Conservation (phyloP, 2,329 filamentous ascomycete genomes). For the Fusarium setosum region DNA sequence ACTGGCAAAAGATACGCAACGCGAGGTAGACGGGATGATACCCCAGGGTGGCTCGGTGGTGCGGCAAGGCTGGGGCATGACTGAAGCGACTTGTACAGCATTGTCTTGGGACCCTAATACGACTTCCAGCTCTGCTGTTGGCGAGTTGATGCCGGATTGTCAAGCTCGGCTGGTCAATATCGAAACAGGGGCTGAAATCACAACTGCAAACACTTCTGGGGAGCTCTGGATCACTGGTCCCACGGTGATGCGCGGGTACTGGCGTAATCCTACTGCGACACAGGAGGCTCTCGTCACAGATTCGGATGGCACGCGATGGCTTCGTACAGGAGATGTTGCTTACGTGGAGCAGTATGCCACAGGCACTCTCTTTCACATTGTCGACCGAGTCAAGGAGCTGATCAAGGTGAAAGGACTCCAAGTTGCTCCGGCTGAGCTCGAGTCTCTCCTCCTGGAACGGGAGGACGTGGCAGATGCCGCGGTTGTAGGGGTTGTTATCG, state of each 20-base stretch:
- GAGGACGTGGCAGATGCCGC: slow-evolving; percentile 69
- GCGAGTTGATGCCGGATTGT: slow-evolving; percentile 51
- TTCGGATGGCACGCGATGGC: slow-evolving; percentile 67
- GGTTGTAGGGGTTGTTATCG: slow-evolving; percentile 68
- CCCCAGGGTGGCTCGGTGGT: slow-evolving; percentile 48
- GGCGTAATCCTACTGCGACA: slow-evolving; percentile 77
- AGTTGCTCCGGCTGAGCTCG: slow-evolving; percentile 66
- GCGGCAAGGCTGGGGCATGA: slow-evolving; percentile 89
- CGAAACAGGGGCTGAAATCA: slow-evolving; percentile 64
- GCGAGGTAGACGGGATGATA: slow-evolving; percentile 62
- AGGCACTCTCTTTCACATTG: slow-evolving; percentile 69
- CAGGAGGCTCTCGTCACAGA: slow-evolving; percentile 63
- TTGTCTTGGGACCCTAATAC: slow-evolving; percentile 76
- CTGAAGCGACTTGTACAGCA: slow-evolving; percentile 79
- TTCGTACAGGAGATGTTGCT: slow-evolving; percentile 81
- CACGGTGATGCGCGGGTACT: slow-evolving; percentile 82
- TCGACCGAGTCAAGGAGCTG: slow-evolving; percentile 77
- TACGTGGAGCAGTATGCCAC: slow-evolving; percentile 69
- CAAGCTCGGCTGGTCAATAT: slow-evolving; percentile 73
- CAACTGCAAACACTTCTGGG: slow-evolving; percentile 64
- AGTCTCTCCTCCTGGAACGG: slow-evolving; percentile 51
- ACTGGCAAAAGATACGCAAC: slow-evolving; percentile 63
- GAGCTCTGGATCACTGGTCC: slow-evolving; percentile 81
- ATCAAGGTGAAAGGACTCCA: slow-evolving; percentile 72
- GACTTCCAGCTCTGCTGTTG: slow-evolving; percentile 39